These are phyloP conservation scores for Exserohilum rostratum DNA, from an alignment of 2,329 filamentous ascomycete genomes.

Conservation along the genomic window DNA sequence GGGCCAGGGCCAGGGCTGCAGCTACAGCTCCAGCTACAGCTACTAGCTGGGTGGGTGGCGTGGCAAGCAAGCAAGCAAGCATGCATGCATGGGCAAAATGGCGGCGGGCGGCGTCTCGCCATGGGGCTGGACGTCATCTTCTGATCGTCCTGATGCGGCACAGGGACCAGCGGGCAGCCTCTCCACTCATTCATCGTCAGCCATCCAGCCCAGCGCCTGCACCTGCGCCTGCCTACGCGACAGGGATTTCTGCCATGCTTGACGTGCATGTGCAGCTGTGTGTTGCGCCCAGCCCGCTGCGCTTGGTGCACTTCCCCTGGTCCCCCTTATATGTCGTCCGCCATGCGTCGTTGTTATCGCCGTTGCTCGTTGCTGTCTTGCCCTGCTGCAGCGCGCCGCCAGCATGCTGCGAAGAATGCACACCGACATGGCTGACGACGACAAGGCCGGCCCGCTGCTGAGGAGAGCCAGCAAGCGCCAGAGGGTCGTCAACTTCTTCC, in stretches of 20 bases:
- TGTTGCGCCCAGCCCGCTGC: slow-evolving; percentile 23
- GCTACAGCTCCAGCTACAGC: no score
- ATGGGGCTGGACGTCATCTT: slow-evolving; percentile 31
- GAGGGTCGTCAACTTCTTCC: slow-evolving; percentile 41
- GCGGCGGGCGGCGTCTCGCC: no score
- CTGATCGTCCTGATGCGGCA: slow-evolving; percentile 34
- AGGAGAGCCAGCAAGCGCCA: slow-evolving; percentile 41
- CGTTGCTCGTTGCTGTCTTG: slow-evolving; percentile 1
- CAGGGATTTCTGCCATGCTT: slow-evolving; percentile 41
- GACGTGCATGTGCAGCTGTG: slow-evolving; percentile 26
- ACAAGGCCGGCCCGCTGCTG: slow-evolving; percentile 26
- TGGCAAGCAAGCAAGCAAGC: no score
- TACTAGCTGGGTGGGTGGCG: no score
- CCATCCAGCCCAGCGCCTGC: slow-evolving; percentile 23
- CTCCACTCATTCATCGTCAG: slow-evolving; percentile 16
- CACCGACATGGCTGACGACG: slow-evolving; percentile 27
- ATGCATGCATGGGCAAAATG: no score
- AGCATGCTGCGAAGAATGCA: slow-evolving; percentile 41
- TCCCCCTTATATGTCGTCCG: slow-evolving; percentile 22
- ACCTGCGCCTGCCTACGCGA: slow-evolving; percentile 4
- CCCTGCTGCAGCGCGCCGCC: slow-evolving; percentile 14
- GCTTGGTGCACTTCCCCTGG: slow-evolving; percentile 32
- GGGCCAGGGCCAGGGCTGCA: no score
- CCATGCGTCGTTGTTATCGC: slow-evolving; percentile 24
- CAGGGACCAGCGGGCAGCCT: slow-evolving; percentile 28